A percentile compares a stretch with the other conserved stretches of the same genome.
phyloP scores from a whole-genome alignment of 805 yeast species.

The Peterozyma xylosa region DNA sequence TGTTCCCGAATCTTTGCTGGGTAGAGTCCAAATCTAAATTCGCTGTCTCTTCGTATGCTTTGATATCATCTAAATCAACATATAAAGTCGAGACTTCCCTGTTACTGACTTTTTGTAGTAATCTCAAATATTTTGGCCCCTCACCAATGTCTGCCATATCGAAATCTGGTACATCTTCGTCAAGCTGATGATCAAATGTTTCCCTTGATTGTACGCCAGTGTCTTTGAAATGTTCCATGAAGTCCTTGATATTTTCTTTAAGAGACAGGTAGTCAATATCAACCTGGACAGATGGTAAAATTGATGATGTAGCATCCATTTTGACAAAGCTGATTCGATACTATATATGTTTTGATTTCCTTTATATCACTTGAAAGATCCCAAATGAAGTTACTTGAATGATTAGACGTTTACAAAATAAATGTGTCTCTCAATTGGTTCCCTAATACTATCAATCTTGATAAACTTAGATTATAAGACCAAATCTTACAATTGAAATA shows the following conservation, averaged over 20 bases:
- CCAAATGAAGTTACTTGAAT: no score
- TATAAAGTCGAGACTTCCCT: conserved; percentile 63
- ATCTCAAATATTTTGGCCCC: conserved; percentile 68
- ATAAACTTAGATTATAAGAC: no score
- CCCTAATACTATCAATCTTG: no score
- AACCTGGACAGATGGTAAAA: conserved; percentile 59
- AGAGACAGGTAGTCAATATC: conserved; percentile 69
- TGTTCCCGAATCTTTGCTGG: background rate
- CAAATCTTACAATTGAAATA: no score
- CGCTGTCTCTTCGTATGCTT: conserved; percentile 51
- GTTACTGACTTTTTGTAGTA: conserved; percentile 77
- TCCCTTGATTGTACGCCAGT: conserved; percentile 15
- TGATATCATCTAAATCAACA: conserved; percentile 81
- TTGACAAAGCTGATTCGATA: no score
- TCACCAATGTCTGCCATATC: conserved; percentile 15
- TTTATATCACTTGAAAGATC: no score
- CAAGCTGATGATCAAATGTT: conserved; percentile 25
- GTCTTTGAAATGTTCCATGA: conserved; percentile 59
- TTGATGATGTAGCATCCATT: conserved; percentile 12
- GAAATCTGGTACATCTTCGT: conserved; percentile 18
- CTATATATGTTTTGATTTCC: no score
- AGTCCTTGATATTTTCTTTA: conserved; percentile 50
- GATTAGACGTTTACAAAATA: no score
- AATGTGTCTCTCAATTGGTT: no score
- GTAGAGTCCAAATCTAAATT: conserved; percentile 10